Evolutionary conservation across 345 rosid species (phyloP).

Genomic region (Mercurialis annua): DNA sequence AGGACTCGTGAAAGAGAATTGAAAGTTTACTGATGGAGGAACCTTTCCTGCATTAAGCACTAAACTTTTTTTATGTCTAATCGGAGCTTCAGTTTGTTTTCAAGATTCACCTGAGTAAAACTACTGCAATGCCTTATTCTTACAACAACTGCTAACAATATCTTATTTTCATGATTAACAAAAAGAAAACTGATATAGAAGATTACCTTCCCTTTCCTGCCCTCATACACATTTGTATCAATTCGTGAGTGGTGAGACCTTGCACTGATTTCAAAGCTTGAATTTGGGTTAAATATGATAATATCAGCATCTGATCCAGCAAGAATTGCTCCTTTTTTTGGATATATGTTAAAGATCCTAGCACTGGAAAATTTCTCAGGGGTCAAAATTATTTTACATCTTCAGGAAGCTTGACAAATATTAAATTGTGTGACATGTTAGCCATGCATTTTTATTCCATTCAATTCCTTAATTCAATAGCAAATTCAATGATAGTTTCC

Average conservation of each 20-base stretch:
- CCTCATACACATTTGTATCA: constrained; percentile 87
- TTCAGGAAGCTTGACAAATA: not conserved
- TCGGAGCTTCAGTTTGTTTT: not conserved
- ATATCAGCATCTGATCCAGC: constrained; percentile 97
- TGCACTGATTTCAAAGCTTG: constrained; percentile 67
- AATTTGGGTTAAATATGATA: constrained; percentile 78
- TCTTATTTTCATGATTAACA: not conserved
- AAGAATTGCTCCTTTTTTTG: constrained; percentile 90
- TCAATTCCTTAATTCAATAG: not conserved
- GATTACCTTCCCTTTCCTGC: constrained; percentile 73
- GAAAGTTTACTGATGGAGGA: no score
- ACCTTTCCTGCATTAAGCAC: no score
- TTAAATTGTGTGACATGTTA: not conserved
- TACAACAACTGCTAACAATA: not conserved
- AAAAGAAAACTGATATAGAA: not conserved
- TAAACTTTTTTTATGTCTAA: no score
- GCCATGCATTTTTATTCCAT: not conserved
- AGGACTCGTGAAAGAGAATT: no score
- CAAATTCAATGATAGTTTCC: not conserved
- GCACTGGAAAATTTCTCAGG: constrained; percentile 51
- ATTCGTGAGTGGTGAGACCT: constrained; percentile 77
- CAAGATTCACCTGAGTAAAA: not conserved
- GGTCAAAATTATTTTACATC: not conserved
- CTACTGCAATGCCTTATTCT: not conserved
- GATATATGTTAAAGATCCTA: constrained; percentile 84